Base-by-base conservation (phyloP, 208 protist species). In the Acanthamoeba culbertsoni region DNA sequence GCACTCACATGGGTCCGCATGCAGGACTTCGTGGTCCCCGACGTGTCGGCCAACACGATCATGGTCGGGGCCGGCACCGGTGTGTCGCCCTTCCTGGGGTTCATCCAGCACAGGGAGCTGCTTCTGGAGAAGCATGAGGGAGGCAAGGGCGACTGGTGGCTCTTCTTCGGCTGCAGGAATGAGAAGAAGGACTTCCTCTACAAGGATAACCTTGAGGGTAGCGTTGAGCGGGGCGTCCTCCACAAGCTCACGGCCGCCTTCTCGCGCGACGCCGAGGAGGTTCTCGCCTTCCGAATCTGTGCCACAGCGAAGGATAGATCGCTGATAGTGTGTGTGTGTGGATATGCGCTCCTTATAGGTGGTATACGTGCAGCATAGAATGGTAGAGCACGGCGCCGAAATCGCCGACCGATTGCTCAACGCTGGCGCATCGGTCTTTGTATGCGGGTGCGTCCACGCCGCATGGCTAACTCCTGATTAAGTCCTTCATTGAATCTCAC, bases 61-160 rank as follows among this genome's bases (percentile, higher is more conserved):
- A 68, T 96, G 43, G 71, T 96, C 28, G 94, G 94, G 2, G 92
- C 94, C 0, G 94, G 94, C 62, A 96, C 94, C 0, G 94, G 94
- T 46, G 93, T 96, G 4, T 88, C 94, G 16, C 94, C 94, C 8
- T 96, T 96, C 68, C 35, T 96, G 28, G 94, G 93, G n/a, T 96
- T 96, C 82, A n/a, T 95, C 5, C 45, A 94, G 46, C 65, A 96
- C 35, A 89, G 79, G 53, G 53, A 86, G 71, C 37, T 35, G 53
- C 31, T 71, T 31, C 33, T 93, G n/a, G 55, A 18, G 48, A 82
- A 53, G 37, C 26, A 33, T 0, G 28, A 26, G 43, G 71, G 20
- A 14, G 42, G 3, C 71, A 48, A 82, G 42, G 33, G 43, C 71
- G 71, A 82, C 23, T 84, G 45, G 59, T 68, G 75, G 77, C 91